Evolutionary conservation across 2,329 filamentous ascomycete species (phyloP).

Genomic region (Didymella sp.): DNA sequence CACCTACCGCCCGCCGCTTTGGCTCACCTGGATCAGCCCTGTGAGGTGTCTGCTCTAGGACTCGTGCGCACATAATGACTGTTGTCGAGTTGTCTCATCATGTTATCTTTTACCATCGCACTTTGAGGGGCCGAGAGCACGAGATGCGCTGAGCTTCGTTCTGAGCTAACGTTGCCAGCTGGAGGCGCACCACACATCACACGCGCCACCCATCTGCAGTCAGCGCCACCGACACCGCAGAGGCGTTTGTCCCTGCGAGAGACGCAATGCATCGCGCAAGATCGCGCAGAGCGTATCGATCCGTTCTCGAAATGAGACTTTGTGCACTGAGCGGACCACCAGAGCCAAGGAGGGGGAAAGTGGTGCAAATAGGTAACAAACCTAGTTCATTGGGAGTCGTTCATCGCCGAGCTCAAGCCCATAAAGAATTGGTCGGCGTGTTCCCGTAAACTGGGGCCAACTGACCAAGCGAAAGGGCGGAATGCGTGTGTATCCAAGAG

Average conservation of each 20-base stretch:
- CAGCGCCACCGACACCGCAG: constrained; percentile 2
- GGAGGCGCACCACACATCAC: background rate
- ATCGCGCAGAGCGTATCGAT: background rate
- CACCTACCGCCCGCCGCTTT: constrained; percentile 9
- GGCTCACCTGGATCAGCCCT: constrained; percentile 11
- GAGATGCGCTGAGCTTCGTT: constrained; percentile 3
- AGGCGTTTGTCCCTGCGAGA: constrained; percentile 7
- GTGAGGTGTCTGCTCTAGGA: constrained; percentile 3
- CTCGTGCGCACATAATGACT: constrained; percentile 1
- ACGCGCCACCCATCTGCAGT: constrained; percentile 2
- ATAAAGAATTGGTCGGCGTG: background rate
- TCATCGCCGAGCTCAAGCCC: constrained; percentile 7
- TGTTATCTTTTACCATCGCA: constrained; percentile 1
- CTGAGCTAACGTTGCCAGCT: background rate
- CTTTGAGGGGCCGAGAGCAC: constrained; percentile 11
- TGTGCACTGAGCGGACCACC: background rate
- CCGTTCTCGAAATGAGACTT: background rate
- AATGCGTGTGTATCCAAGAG: constrained; percentile 19
- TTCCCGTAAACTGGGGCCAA: background rate
- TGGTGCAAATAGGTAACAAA: constrained; percentile 7
- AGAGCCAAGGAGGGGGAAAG: constrained; percentile 5
- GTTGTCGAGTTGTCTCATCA: background rate
- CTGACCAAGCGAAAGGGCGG: constrained; percentile 20
- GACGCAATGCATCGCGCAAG: background rate
- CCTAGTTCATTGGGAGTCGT: constrained; percentile 3